A percentile compares a stretch with the other conserved stretches of the same genome.
phyloP scores from a whole-genome alignment of 2,329 filamentous ascomycete species.

The Trichoderma sp. region DNA sequence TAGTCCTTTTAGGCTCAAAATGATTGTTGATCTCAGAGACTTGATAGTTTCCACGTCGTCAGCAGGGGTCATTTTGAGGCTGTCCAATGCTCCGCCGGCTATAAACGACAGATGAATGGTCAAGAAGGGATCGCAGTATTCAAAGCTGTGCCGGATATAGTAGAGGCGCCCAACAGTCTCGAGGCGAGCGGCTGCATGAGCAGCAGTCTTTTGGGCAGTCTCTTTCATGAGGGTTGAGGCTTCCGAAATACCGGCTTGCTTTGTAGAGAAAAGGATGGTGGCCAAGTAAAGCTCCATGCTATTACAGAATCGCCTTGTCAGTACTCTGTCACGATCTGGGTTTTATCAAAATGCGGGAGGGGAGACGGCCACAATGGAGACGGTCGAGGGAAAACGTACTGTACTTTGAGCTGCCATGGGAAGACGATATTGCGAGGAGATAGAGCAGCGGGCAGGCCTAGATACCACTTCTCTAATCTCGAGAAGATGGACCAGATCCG shows the following conservation, averaged over 20 bases:
- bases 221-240: neutral
- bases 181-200: slow-evolving; percentile 27
- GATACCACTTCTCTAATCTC: slow-evolving; percentile 28
- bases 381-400: slow-evolving; percentile 27
- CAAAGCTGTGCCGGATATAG: slow-evolving; percentile 35
- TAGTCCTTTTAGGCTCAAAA: slow-evolving; percentile 15
- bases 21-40: slow-evolving; percentile 1
- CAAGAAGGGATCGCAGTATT: slow-evolving; percentile 16
- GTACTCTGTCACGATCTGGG: neutral
- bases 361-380: neutral
- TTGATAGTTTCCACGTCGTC: neutral
- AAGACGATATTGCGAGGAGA: slow-evolving; percentile 27
- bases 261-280: slow-evolving; percentile 2
- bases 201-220: slow-evolving; percentile 14
- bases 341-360: too few relatives aligned
- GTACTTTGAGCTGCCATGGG: slow-evolving; percentile 33
- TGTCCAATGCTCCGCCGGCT: slow-evolving; percentile 4
- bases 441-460: slow-evolving; percentile 26
- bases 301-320: neutral
- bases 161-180: slow-evolving; percentile 36
- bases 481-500: slow-evolving; percentile 20
- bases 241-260: neutral
- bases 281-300: slow-evolving; percentile 16
- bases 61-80: neutral
- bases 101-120: slow-evolving; percentile 3